phyloP scores from a whole-genome alignment of 495 filamentous ascomycete genomes.

The Hypomontagnella submonticulosa region DNA sequence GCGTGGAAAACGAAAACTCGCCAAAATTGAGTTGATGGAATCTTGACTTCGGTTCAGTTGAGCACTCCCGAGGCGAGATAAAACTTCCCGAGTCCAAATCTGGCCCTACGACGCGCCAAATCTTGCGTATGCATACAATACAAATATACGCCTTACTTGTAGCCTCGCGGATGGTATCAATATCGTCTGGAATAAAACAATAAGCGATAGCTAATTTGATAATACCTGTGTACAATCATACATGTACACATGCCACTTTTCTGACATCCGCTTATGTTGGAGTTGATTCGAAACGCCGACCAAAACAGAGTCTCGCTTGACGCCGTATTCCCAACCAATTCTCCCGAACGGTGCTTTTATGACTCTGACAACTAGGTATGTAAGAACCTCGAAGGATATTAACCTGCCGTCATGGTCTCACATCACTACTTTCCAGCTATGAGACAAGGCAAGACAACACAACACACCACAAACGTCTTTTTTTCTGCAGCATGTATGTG shows the following conservation, averaged over 20 bases:
- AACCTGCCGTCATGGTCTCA: conserved; percentile 2
- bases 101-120: conserved; percentile 32
- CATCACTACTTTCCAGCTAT: conserved; percentile 6
- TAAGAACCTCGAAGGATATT: no score
- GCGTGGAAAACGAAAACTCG: conserved; percentile 8
- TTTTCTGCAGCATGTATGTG: conserved; percentile 20
- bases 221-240: background rate
- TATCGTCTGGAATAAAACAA: conserved; percentile 29
- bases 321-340: no score
- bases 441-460: conserved; percentile 21
- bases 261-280: background rate
- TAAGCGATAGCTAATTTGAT: conserved; percentile 23
- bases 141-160: conserved; percentile 25
- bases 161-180: conserved; percentile 35
- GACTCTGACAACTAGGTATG: background rate
- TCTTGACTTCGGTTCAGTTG: conserved; percentile 29
- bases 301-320: no score
- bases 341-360: background rate
- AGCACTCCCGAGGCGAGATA: conserved; percentile 28
- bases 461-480: conserved; percentile 22
- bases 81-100: conserved; percentile 34
- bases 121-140: conserved; percentile 34
- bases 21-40: conserved; percentile 8
- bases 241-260: background rate
- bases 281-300: background rate